phyloP scores from a whole-genome alignment of 345 rosid genomes.

The Clarkia xantiana region DNA sequence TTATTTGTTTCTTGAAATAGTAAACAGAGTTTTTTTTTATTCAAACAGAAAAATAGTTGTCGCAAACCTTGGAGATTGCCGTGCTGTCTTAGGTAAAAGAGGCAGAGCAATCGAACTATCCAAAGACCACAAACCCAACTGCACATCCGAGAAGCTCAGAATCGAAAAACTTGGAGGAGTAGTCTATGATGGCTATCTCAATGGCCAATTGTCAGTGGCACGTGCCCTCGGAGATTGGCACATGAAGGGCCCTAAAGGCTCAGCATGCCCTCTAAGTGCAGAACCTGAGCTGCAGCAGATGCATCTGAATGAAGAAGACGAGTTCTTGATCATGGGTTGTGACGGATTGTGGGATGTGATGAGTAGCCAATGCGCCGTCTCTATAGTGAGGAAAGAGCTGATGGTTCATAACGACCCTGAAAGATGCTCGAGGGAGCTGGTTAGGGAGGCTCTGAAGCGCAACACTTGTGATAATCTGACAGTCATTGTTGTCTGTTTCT shows the following conservation, averaged over 20 bases:
- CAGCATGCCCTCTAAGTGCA: conserved; percentile 72
- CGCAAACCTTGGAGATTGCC: conserved; percentile 95
- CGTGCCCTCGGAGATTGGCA: conserved; percentile 99
- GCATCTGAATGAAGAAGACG: conserved; percentile 65
- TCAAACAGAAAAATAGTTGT: conserved; percentile 50
- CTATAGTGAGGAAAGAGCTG: conserved; percentile 65
- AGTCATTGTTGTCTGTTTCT: conserved; percentile 69
- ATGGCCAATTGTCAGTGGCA: conserved; percentile 91
- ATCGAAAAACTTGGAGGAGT: conserved; percentile 87
- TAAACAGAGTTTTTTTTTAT: neutral
- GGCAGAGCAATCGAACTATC: conserved; percentile 93
- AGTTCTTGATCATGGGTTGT: conserved; percentile 92
- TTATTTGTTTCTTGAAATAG: too few species aligned
- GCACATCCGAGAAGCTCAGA: conserved; percentile 54
- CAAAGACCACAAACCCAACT: conserved; percentile 86
- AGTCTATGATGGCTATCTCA: conserved; percentile 88
- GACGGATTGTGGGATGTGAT: conserved; percentile 99
- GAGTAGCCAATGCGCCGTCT: conserved; percentile 93
- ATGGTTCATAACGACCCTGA: conserved; percentile 93
- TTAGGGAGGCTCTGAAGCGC: conserved; percentile 70
- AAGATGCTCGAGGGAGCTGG: conserved; percentile 85
- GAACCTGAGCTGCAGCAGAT: conserved; percentile 82
- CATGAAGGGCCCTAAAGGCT: conserved; percentile 88
- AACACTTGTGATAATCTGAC: conserved; percentile 79
- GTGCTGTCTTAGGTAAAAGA: conserved; percentile 84